A percentile compares a stretch with the other conserved stretches of the same genome.
Evolutionary conservation across 2,329 filamentous ascomycete species (phyloP).

Genomic region (Arthrobotrys sinensis): DNA sequence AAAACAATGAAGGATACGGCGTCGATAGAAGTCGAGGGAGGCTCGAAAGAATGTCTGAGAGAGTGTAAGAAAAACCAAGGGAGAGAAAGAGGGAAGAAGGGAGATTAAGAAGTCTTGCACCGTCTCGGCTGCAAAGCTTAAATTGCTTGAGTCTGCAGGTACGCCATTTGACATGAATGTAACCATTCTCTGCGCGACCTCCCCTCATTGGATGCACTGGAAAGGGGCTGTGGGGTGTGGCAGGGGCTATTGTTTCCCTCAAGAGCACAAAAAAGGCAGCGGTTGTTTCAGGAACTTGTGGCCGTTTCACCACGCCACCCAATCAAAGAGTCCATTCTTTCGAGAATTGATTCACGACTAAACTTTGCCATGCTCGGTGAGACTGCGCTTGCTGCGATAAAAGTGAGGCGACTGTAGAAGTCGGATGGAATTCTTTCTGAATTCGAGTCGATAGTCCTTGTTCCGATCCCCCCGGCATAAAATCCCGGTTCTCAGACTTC

Average conservation of each 20-base stretch:
- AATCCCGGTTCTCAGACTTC: too few relatives aligned
- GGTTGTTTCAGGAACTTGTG: conserved; percentile 45
- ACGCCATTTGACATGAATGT: conserved; percentile 22
- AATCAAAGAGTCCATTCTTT: conserved; percentile 13
- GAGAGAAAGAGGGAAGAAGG: conserved; percentile 33
- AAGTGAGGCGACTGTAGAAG: conserved; percentile 14
- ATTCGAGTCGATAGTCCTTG: neutral
- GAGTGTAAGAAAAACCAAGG: conserved; percentile 23
- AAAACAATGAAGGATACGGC: conserved; percentile 15
- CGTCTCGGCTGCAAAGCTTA: conserved; percentile 49
- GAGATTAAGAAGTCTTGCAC: conserved; percentile 38
- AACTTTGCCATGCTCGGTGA: conserved; percentile 9
- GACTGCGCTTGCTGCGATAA: conserved; percentile 46
- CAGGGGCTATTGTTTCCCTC: conserved; percentile 10
- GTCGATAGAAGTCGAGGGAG: conserved; percentile 24
- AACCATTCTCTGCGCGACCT: conserved; percentile 5
- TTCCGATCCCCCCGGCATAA: conserved; percentile 6
- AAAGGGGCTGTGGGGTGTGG: conserved; percentile 34
- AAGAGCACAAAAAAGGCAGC: conserved; percentile 30
- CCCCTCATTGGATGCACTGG: conserved; percentile 33
- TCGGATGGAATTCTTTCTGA: too few relatives aligned
- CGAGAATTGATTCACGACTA: neutral
- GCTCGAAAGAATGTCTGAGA: conserved; percentile 34
- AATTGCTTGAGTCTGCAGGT: conserved; percentile 38
- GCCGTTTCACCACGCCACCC: conserved; percentile 49